Base-by-base conservation (phyloP, 148 eudicot species). In the Silene latifolia region DNA sequence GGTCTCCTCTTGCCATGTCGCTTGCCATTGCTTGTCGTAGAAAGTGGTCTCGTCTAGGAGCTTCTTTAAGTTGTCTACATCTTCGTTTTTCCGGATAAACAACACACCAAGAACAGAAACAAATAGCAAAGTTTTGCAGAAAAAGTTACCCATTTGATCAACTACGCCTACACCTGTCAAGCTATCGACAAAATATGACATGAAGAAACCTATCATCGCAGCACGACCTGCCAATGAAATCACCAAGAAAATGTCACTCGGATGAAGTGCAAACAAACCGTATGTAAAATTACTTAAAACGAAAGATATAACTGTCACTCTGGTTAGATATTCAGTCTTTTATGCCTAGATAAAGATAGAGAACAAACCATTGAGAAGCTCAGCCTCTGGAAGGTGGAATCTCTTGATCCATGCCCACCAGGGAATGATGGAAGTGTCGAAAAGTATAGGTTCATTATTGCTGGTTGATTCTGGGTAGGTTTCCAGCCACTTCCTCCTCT, bases 341-440 rank as follows among this genome's bases (percentile, higher is more conserved):
- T 7, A 7, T 35, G 42, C 5, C 4, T 62, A 2, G 17, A 59
- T 7, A 65, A 20, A 12, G 10, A 61, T 15, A 13, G 63, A 44
- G 15, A 21, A 72, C 90, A 74, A 73, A 92, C 98, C 99, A 69
- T 96, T 96, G 74, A 96, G 96, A 62, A 83, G 86, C 83, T 96
- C 99, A 29, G 98, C 99, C 87, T 96, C 99, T 3, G 99, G 99
- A 82, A 96, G 99, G 84, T 96, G 99, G 84, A 92, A 96, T 77
- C 97, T 83, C 82, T 92, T 96, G 61, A 90, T 78, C 99, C 99
- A 96, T 76, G 97, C 98, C 99, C 99, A 92, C 99, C 99, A 96
- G 13, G 99, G 99, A 75, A 96, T 78, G 78, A 92, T 96, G 67
- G 99, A 89, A 53, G 99, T 92, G 85, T 96, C 98, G 27, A 96